Percentiles rank a stretch among this genome's conserved stretches.
phyloP scores from a whole-genome alignment of 257 asterid genomes.

The Solanum gracilifrons region DNA sequence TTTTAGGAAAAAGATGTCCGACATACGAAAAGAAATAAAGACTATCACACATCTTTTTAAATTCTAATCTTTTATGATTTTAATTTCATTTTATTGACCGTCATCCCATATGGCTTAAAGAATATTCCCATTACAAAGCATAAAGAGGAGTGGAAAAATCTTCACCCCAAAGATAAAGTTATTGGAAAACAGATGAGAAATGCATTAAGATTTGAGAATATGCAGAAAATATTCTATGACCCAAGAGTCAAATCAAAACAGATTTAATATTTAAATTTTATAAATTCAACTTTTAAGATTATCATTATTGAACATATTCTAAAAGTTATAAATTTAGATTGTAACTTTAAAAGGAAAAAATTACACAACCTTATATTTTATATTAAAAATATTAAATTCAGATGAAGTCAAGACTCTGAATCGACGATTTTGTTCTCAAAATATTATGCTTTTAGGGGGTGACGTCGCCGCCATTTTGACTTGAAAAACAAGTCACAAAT shows the following conservation, averaged over 20 bases:
- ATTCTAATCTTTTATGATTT: neutral
- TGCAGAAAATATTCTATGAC: neutral
- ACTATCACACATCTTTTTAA: too few relatives aligned
- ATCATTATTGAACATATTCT: neutral
- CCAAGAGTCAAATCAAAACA: rapidly evolving
- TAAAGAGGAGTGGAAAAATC: neutral
- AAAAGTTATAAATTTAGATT: neutral
- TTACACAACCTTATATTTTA: too few relatives aligned
- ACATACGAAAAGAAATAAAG: too few relatives aligned
- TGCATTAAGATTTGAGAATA: neutral
- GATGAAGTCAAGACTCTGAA: rapidly evolving
- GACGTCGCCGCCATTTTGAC: neutral
- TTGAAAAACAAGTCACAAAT: neutral
- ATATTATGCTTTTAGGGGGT: neutral
- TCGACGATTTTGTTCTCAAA: neutral
- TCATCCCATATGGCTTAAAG: neutral
- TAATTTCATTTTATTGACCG: neutral
- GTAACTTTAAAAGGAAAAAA: neutral
- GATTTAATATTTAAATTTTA: neutral
- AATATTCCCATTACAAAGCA: neutral
- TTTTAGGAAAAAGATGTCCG: too few relatives aligned
- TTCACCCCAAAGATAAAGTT: neutral
- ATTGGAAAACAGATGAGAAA: neutral
- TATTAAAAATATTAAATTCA: neutral
- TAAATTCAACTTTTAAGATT: neutral